Conservation (phyloP, 371 early-diverging fungal species). For the Mucor lusitanicus region DNA sequence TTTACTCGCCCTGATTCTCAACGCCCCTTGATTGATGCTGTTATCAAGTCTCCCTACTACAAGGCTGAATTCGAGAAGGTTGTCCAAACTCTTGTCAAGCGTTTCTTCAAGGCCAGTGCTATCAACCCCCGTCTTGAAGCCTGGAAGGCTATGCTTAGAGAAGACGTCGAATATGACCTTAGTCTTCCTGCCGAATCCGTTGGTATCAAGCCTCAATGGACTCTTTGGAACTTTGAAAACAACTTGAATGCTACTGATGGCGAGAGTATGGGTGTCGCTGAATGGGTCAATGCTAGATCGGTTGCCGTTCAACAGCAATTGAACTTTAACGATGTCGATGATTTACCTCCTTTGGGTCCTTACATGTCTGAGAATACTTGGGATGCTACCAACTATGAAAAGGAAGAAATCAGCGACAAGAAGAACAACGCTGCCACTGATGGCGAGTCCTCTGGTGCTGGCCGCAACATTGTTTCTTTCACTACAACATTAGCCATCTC, state of each 20-base stretch:
- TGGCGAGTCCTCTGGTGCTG: not conserved
- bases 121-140: slow-evolving; percentile 48
- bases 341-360: slow-evolving; percentile 31
- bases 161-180: slow-evolving; percentile 51
- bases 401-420: slow-evolving; percentile 7
- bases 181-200: slow-evolving; percentile 34
- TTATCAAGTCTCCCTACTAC: slow-evolving; percentile 44
- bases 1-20: slow-evolving; percentile 31
- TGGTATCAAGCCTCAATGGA: slow-evolving; percentile 36
- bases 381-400: slow-evolving; percentile 20
- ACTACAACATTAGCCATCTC: not conserved
- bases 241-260: slow-evolving; percentile 36
- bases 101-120: slow-evolving; percentile 52
- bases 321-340: slow-evolving; percentile 36
- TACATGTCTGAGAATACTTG: slow-evolving; percentile 17
- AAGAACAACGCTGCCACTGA: slow-evolving; percentile 3
- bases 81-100: slow-evolving; percentile 45
- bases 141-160: slow-evolving; percentile 45
- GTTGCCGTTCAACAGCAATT: slow-evolving; percentile 29
- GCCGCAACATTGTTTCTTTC: not conserved
- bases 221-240: slow-evolving; percentile 44
- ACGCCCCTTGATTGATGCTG: slow-evolving; percentile 38
- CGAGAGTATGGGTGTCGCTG: slow-evolving; percentile 27
- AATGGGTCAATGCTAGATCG: slow-evolving; percentile 32
- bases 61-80: slow-evolving; percentile 41